A percentile compares a stretch with the other conserved stretches of the same genome.
Conservation (phyloP, 345 rosid genomes). For the Anacardium occidentale region DNA sequence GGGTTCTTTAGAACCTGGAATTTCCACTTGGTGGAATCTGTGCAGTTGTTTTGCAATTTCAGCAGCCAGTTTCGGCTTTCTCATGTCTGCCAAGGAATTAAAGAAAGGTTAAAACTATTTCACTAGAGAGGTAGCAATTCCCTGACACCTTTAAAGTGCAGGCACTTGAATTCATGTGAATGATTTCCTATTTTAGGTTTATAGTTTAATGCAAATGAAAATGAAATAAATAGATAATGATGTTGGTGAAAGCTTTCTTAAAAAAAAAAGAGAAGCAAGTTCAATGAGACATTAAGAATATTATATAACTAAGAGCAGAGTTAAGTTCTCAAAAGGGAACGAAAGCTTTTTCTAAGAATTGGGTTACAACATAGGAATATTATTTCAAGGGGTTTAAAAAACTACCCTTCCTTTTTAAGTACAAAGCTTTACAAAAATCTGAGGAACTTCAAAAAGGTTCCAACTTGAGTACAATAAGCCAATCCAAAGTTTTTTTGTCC, state of each 20-base stretch:
- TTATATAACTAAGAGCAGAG: not conserved
- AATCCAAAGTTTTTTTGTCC: too few species aligned
- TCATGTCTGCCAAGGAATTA: constrained; percentile 63
- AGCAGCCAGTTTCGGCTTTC: constrained; percentile 69
- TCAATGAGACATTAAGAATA: not conserved
- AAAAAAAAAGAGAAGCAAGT: not conserved
- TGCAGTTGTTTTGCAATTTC: constrained; percentile 84
- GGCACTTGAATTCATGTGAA: not conserved
- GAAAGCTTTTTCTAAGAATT: not conserved
- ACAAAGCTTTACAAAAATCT: too few species aligned
- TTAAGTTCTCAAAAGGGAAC: not conserved
- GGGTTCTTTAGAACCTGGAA: constrained; percentile 91
- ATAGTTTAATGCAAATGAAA: not conserved
- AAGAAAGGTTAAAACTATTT: constrained; percentile 3
- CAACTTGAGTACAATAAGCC: too few species aligned
- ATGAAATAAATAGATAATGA: not conserved
- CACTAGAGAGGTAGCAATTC: constrained; percentile 6
- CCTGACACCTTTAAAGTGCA: not conserved
- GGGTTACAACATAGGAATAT: too few species aligned
- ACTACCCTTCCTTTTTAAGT: too few species aligned
- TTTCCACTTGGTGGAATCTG: constrained; percentile 74
- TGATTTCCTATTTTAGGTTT: not conserved
- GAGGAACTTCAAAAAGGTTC: too few species aligned
- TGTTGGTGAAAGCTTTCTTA: not conserved
- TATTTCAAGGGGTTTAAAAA: too few species aligned